These are phyloP conservation scores for Paraglomus brasilianum DNA, from an alignment of 192 early-diverging fungal genomes.

Conservation along the genomic window DNA sequence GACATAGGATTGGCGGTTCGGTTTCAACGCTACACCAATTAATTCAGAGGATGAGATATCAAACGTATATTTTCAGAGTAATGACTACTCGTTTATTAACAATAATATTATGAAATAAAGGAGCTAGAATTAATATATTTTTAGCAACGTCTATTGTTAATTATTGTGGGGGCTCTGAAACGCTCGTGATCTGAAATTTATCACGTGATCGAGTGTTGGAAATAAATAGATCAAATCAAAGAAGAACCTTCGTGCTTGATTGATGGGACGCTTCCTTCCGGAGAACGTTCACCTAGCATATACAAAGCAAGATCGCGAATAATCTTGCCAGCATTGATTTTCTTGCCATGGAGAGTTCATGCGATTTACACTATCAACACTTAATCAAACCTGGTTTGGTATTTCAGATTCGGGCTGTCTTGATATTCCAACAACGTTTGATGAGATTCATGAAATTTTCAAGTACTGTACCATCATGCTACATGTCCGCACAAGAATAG, in stretches of 20 bases:
- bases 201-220: neutral
- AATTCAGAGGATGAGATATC: too few relatives aligned
- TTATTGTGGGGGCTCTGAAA: neutral
- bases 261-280: slow-evolving; percentile 11
- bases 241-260: neutral
- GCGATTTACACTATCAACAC: slow-evolving; percentile 16
- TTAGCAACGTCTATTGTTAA: neutral
- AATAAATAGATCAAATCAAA: slow-evolving; percentile 1
- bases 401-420: slow-evolving; percentile 8
- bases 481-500: slow-evolving; percentile 8
- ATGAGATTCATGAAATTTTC: neutral
- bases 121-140: too few relatives aligned
- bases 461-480: slow-evolving; percentile 5
- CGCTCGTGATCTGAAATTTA: neutral
- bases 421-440: slow-evolving; percentile 2
- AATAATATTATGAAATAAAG: too few relatives aligned
- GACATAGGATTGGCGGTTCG: too few relatives aligned
- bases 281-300: neutral
- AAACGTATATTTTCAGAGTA: too few relatives aligned
- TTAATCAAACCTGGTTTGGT: slow-evolving; percentile 1
- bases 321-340: neutral
- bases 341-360: slow-evolving; percentile 2
- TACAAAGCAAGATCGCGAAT: slow-evolving; percentile 1
- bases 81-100: too few relatives aligned
- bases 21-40: too few relatives aligned